These are phyloP conservation scores for Metschnikowia matae DNA, from an alignment of 805 yeast genomes.

Conservation along the genomic window DNA sequence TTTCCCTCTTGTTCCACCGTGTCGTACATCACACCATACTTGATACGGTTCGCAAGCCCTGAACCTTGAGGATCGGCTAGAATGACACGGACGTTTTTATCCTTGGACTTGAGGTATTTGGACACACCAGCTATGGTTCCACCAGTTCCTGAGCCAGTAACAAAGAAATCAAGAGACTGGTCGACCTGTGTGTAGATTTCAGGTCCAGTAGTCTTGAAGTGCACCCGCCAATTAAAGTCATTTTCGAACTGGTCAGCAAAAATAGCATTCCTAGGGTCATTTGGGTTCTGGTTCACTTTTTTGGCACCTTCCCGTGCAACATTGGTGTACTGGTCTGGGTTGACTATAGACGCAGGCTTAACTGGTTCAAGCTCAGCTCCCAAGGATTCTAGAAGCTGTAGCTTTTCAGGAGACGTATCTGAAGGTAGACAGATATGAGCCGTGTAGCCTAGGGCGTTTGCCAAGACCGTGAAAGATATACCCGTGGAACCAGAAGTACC, in stretches of 20 bases:
- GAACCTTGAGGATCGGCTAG: constrained; percentile 96
- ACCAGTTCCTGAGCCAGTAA: constrained; percentile 94
- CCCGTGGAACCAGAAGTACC: constrained; percentile 98
- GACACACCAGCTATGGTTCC: constrained; percentile 29
- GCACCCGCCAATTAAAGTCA: constrained; percentile 83
- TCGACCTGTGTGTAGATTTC: constrained; percentile 78
- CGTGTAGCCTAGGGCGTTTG: constrained; percentile 80
- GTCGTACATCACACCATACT: constrained; percentile 92
- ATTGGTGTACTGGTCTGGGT: constrained; percentile 88
- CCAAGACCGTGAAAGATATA: constrained; percentile 85
- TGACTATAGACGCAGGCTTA: constrained; percentile 92
- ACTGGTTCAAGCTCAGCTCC: constrained; percentile 86
- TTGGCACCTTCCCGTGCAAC: constrained; percentile 70
- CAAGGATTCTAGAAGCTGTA: constrained; percentile 61
- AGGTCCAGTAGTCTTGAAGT: constrained; percentile 83
- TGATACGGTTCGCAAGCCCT: constrained; percentile 81
- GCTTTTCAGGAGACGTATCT: constrained; percentile 83
- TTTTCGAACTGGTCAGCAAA: constrained; percentile 97
- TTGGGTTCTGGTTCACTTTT: constrained; percentile 37
- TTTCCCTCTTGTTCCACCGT: constrained; percentile 87
- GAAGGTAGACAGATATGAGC: constrained; percentile 95
- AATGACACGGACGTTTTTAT: constrained; percentile 45
- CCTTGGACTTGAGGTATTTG: constrained; percentile 40
- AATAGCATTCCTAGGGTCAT: constrained; percentile 51
- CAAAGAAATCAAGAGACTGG: constrained; percentile 65